phyloP scores from a whole-genome alignment of 495 filamentous ascomycete genomes.

The Filosporella fistucella region DNA sequence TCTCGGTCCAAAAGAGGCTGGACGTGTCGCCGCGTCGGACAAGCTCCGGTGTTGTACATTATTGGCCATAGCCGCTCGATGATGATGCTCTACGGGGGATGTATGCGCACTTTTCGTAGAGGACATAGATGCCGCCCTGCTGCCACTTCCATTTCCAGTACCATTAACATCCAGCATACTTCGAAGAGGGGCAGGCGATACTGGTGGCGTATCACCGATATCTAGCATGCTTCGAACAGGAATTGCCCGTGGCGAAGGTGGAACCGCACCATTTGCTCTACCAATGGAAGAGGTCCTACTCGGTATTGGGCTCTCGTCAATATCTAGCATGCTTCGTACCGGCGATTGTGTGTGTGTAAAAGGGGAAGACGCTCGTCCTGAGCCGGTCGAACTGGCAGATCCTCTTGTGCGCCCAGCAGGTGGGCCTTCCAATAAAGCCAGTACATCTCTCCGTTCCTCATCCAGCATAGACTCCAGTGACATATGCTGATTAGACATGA shows the following conservation, averaged over 20 bases:
- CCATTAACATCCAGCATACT: conserved; percentile 50
- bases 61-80: conserved; percentile 18
- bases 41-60: conserved; percentile 39
- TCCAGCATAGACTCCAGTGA: conserved; percentile 69
- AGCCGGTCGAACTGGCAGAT: conserved; percentile 30
- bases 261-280: neutral
- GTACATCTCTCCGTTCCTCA: conserved; percentile 67
- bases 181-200: conserved; percentile 36
- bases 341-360: conserved; percentile 49
- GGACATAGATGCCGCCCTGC: conserved; percentile 13
- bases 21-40: conserved; percentile 43
- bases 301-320: neutral
- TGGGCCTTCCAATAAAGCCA: conserved; percentile 54
- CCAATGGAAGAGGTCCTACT: neutral
- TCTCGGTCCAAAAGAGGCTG: conserved; percentile 36
- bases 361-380: conserved; percentile 35
- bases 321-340: conserved; percentile 37
- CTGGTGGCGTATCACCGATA: conserved; percentile 29
- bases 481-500: conserved; percentile 27
- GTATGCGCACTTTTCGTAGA: conserved; percentile 37
- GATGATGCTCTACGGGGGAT: conserved; percentile 31
- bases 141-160: too few species aligned
- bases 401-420: conserved; percentile 25
- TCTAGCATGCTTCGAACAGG: conserved; percentile 60
- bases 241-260: conserved; percentile 11